These are phyloP conservation scores for Rhodocollybia butyracea DNA, from an alignment of 768 basidiomycete species.

Conservation along the genomic window DNA sequence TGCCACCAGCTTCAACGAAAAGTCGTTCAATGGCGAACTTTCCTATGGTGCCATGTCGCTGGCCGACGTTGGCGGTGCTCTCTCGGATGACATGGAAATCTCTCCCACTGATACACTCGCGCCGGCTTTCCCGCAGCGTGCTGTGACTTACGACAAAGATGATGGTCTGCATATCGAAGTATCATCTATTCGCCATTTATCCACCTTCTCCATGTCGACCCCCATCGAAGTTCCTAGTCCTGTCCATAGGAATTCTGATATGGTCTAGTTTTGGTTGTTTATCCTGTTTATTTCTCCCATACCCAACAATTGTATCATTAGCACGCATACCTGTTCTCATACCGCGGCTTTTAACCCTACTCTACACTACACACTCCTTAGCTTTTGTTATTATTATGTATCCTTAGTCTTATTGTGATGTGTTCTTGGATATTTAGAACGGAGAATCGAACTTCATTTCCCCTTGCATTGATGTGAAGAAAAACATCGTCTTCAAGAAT, in stretches of 20 bases:
- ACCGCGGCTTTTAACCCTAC: too few species aligned
- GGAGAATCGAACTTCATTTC: not conserved
- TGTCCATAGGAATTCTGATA: not conserved
- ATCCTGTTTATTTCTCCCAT: not conserved
- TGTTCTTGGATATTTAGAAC: not conserved
- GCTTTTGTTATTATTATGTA: constrained; percentile 8
- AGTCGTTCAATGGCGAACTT: constrained; percentile 27
- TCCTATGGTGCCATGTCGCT: constrained; percentile 35
- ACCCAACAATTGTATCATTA: constrained; percentile 8
- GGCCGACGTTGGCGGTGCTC: constrained; percentile 34
- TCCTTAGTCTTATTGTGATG: not conserved
- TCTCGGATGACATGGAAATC: constrained; percentile 27
- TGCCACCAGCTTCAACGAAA: constrained; percentile 36
- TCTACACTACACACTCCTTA: constrained; percentile 5
- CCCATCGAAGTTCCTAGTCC: constrained; percentile 9
- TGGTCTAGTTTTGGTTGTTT: not conserved
- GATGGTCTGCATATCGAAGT: constrained; percentile 27
- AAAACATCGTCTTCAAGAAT: too few species aligned
- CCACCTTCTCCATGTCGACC: constrained; percentile 7
- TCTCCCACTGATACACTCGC: constrained; percentile 22
- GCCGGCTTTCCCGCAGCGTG: constrained; percentile 18
- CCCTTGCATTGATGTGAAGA: too few species aligned
- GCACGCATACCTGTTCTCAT: not conserved
- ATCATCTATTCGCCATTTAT: constrained; percentile 21
- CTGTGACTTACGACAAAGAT: not conserved